Evolutionary conservation across 2,329 filamentous ascomycete species (phyloP).

Genomic region (Pyricularia sp.): DNA sequence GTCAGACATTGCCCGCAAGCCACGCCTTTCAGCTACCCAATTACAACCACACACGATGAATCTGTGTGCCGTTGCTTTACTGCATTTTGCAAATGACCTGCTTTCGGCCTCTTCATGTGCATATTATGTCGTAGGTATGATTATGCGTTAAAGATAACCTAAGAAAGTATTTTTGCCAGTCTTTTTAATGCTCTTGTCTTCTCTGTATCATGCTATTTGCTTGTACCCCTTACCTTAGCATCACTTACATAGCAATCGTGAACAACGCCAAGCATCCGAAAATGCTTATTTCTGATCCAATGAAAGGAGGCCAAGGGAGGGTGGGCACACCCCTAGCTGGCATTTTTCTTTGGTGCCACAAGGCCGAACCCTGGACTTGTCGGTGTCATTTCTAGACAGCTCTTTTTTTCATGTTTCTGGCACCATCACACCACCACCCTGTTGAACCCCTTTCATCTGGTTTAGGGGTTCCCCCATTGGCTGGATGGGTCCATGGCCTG

Average conservation of each 20-base stretch:
- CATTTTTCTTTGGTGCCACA: not conserved
- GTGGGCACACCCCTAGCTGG: not conserved
- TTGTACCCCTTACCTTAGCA: not conserved
- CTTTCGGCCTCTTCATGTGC: not conserved
- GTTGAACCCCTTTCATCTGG: not conserved
- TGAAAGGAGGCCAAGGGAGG: not conserved
- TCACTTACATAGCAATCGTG: not conserved
- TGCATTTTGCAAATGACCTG: not conserved
- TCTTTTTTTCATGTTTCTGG: not conserved
- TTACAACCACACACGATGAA: not conserved
- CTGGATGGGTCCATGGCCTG: not conserved
- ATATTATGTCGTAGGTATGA: not conserved
- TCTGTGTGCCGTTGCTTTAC: not conserved
- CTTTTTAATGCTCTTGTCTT: not conserved
- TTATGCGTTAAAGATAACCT: not conserved
- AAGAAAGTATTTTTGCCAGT: not conserved
- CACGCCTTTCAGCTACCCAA: not conserved
- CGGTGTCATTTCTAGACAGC: not conserved
- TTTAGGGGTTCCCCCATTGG: not conserved
- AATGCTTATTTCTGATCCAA: not conserved
- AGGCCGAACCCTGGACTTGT: not conserved
- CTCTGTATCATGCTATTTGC: not conserved
- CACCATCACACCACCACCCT: not conserved
- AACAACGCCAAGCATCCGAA: not conserved
- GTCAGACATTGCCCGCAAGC: not conserved